Evolutionary conservation across 768 basidiomycete species (phyloP).

Genomic region (Suillus clintonianus): DNA sequence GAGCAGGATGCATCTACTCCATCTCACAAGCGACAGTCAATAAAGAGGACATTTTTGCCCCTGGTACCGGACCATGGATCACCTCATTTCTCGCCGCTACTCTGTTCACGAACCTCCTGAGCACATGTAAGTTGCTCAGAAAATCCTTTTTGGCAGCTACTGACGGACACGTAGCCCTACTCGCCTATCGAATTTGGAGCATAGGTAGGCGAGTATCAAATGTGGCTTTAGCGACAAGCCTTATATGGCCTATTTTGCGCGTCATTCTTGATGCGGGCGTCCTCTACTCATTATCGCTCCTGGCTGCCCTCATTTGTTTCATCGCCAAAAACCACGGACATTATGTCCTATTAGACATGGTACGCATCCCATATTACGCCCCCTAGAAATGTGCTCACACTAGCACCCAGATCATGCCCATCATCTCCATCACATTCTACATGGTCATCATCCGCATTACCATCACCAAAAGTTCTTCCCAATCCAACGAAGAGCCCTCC

Average conservation of each 20-base stretch:
- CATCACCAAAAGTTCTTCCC: constrained; percentile 8
- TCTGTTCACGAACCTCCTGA: constrained; percentile 21
- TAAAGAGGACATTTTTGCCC: constrained; percentile 17
- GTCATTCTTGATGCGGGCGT: constrained; percentile 26
- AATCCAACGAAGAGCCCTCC: neutral
- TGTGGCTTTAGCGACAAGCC: constrained; percentile 4
- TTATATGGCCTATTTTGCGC: constrained; percentile 18
- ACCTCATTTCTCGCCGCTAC: constrained; percentile 22
- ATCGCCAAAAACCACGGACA: constrained; percentile 19
- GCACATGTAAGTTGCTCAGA: constrained; percentile 15
- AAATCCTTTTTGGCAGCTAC: neutral
- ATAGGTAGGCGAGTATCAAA: constrained; percentile 11
- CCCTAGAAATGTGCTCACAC: neutral
- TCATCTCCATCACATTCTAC: constrained; percentile 27
- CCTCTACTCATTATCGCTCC: constrained; percentile 23
- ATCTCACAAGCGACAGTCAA: constrained; percentile 10
- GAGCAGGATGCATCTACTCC: constrained; percentile 16
- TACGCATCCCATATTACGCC: neutral
- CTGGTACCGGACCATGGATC: constrained; percentile 20
- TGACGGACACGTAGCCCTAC: constrained; percentile 14
- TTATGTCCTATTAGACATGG: constrained; percentile 26
- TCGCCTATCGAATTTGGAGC: constrained; percentile 27
- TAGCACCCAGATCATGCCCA: constrained; percentile 17
- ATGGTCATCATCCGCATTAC: constrained; percentile 27
- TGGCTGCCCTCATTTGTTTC: constrained; percentile 23